Percentiles rank a stretch among this genome's conserved stretches.
Conservation (phyloP, 768 basidiomycete species). For the Trametes sanguinea region DNA sequence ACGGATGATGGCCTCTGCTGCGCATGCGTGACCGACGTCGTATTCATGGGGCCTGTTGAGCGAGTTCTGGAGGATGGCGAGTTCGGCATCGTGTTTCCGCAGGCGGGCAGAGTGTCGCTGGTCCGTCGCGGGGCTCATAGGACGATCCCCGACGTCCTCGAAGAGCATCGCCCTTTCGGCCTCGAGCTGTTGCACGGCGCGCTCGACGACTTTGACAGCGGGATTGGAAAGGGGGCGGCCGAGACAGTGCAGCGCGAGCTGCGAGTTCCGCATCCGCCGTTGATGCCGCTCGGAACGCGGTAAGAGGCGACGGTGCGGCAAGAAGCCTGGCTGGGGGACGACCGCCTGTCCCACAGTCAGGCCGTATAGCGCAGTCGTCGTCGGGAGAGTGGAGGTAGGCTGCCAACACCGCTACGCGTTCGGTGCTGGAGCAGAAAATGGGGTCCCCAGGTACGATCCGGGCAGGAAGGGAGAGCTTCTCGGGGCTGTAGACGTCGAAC, state of each 20-base stretch:
- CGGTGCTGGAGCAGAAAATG: conserved; percentile 17
- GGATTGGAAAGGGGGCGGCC: conserved; percentile 16
- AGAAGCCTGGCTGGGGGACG: conserved; percentile 11
- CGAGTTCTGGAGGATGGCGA: conserved; percentile 1
- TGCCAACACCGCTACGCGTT: conserved; percentile 14
- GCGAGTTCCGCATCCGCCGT: conserved; percentile 16
- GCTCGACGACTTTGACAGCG: conserved; percentile 15
- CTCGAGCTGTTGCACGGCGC: conserved; percentile 4
- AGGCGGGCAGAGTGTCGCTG: conserved; percentile 2
- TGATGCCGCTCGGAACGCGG: conserved; percentile 6
- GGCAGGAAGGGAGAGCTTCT: conserved; percentile 13
- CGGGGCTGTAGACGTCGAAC: conserved; percentile 21
- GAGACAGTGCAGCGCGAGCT: conserved; percentile 12
- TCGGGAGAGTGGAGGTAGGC: conserved; percentile 17
- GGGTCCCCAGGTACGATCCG: conserved; percentile 16
- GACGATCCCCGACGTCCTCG: background rate
- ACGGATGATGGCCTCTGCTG: conserved; percentile 23
- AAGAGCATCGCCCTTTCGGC: conserved; percentile 4
- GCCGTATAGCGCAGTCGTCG: conserved; percentile 13
- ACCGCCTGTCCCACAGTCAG: conserved; percentile 23
- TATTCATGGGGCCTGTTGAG: conserved; percentile 14
- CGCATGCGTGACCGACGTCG: conserved; percentile 23
- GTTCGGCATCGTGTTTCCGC: conserved; percentile 13
- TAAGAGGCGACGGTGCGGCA: conserved; percentile 15
- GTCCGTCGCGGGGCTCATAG: background rate